Evolutionary conservation across 1,284 basidiomycete species (phyloP), one percentile per base, ranked within the genome.

Genomic region (Ganoderma lingzhi): DNA sequence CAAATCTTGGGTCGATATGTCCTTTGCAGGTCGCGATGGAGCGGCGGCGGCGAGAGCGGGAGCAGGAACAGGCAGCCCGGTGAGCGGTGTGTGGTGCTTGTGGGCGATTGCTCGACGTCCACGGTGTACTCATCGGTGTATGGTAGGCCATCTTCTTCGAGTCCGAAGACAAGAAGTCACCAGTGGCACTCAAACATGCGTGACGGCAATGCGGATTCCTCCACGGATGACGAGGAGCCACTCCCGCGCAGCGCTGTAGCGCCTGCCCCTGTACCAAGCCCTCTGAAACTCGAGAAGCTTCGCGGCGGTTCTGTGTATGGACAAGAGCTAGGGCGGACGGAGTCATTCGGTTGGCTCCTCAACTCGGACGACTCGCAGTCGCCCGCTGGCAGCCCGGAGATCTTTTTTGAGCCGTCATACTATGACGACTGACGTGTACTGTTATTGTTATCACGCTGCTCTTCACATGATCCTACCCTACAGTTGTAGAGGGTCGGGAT

Each of bases 301-400:
- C 35, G 17, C 35, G 9, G 17, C 35, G 9, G 35, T 9, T 37
- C 56, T 58, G 56, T 39, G 23, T 59, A 23, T 59, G 56, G 56
- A 28, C 48, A 51, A 2, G 56, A 39, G 4, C 17, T 4, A 17
- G 56, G 56, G 19, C 35, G 56, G 32, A 62, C n/a, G 2, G 62
- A 63, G 19, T 63, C 62, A 12, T 63, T 53, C 51, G 35, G 62
- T 2, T 63, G 62, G 62, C 62, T 63, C 15, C 51, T 63, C 12
- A 63, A 51, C 35, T 59, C 56, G 32, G 62, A 63, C 28, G 62
- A 55, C 28, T 55, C 62, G 0, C 56, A 35, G 56, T 41, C 62
- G 23, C 48, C n/a, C n/a, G 48, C 37, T 30, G 30, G 23, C 41
- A 41, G 53, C 53, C 63, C 51, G 45, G 41, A 37, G 35, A 12